Evolutionary conservation across 2,329 filamentous ascomycete species (phyloP), one percentile per base, ranked within the genome.

Genomic region (Teratosphaeria pseudoeucalypti): DNA sequence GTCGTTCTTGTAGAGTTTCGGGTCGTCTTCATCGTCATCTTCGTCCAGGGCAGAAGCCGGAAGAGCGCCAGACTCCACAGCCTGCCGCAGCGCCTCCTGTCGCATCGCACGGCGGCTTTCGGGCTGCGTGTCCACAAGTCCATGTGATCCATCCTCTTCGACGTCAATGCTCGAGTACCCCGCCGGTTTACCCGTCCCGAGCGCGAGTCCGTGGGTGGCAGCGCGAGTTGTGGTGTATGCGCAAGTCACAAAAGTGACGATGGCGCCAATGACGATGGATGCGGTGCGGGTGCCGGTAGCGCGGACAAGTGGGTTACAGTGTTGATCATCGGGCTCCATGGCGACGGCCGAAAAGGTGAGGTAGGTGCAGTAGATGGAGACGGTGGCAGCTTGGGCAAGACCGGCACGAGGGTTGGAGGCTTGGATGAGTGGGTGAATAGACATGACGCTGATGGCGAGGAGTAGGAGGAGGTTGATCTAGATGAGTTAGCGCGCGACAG

Each of bases 201-300:
- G 78, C 3, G 89, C 89, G 6, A 94, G 82, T 62, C 87, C 89
- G 75, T 96, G 92, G 1, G 94, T 97, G 14, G 94, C 94, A 19
- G 94, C 94, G 57, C 94, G 87, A 2, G 94, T 99, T 2, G 94
- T 99, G 5, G 94, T 99, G 76, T 97, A 99, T 7, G 94, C 94
- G 57, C 97, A 90, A 1, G 94, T 97, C 56, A 96, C 81, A 84
- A 99, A 95, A 11, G 94, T 99, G 58, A 96, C 90, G 64, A 99
- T 87, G 34, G 94, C 94, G 61, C 94, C 94, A 64, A 99, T 84
- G 55, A 99, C 85, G 61, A 97, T 85, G 32, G 91, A 95, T 1
- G 91, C 94, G 7, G 89, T 95, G 62, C 94, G 85, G 10, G 92
- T 94, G 61, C 90, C 91, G 63, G 89, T 88, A 7, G 91, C 92